Base-by-base conservation (phyloP, 345 rosid genomes). In the Carallia brachiata region DNA sequence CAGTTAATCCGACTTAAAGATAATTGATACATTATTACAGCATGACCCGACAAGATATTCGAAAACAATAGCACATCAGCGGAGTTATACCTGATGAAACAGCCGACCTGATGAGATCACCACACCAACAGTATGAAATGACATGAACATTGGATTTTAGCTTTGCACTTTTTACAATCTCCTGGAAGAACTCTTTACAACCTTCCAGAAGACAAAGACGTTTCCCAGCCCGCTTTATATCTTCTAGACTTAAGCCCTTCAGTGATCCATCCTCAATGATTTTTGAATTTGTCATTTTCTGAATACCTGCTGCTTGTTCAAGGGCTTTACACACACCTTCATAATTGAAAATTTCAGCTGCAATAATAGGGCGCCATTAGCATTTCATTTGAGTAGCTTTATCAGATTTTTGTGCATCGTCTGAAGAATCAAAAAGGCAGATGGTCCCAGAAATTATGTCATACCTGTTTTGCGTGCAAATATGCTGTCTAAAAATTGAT, bases 51-150 rank as follows among this genome's bases (percentile, higher is more conserved):
- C 4, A 32, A 1, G 6, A 31, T 7, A 5, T n/a, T 8, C 6
- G 13, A 48, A 63, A 0, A 8, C 4, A 18, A 30, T 2, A 28
- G 15, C 7, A 19, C 4, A 30, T 15, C 39, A 1, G 23, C 19
- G 7, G 19, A 30, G 19, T 13, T 6, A 57, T 72, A 72, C 75
- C 75, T 72, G 75, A 47, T 19, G 75, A 58, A 52, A 72, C 58
- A n/a, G 75, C 75, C 16, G 70, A 44, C 55, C 70, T 65, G 30
- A 72, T 72, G 48, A 72, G 75, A 72, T 65, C 70, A 58, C 65
- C 65, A 32, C 70, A 65, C 70, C 70, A 72, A 59, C 70, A 57
- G 59, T 48, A 65, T 15, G 75, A 72, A 58, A 72, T 40, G 34
- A 72, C 12, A 10, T 72, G 75, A 15, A 58, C 50, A 13, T 65